A percentile compares a stretch with the other conserved stretches of the same genome.
Conservation (phyloP, 306 rosid species). For the cucumber (Cucumis sativus) region DNA sequence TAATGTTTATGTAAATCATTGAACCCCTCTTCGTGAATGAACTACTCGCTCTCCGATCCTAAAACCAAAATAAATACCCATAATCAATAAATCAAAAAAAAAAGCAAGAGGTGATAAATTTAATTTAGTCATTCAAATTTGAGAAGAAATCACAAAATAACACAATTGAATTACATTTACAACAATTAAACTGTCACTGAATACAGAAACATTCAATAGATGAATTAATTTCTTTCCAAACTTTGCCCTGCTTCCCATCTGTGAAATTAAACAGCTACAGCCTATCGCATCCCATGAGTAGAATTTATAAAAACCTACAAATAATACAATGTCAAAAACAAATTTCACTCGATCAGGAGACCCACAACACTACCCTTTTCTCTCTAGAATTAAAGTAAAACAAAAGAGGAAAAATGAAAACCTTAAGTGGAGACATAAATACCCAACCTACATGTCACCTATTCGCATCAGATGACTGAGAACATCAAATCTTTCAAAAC, state of each 20-base stretch:
- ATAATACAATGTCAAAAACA: not conserved
- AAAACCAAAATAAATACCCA: slow-evolving; percentile 8
- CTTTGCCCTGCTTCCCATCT: not conserved
- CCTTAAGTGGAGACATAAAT: too few relatives aligned
- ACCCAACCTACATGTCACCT: too few relatives aligned
- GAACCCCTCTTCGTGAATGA: slow-evolving; percentile 86
- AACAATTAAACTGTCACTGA: not conserved
- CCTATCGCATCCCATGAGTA: not conserved
- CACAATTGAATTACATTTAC: not conserved
- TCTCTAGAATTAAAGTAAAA: not conserved
- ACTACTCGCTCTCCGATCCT: slow-evolving; percentile 79
- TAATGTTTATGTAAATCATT: slow-evolving; percentile 33
- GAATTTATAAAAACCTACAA: not conserved
- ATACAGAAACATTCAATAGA: not conserved
- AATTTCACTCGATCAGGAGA: slow-evolving; percentile 2
- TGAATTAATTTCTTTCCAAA: not conserved
- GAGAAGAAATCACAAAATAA: not conserved
- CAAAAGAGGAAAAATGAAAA: too few relatives aligned
- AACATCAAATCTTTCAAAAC: too few relatives aligned
- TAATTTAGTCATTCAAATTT: not conserved
- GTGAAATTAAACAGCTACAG: not conserved
- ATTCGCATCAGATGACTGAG: too few relatives aligned
- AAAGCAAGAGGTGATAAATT: not conserved
- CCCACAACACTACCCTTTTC: not conserved
- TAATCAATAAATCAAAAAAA: not conserved